These are phyloP conservation scores for Nyctanthes arbortristis DNA, from an alignment of 257 asterid genomes.

Conservation along the genomic window DNA sequence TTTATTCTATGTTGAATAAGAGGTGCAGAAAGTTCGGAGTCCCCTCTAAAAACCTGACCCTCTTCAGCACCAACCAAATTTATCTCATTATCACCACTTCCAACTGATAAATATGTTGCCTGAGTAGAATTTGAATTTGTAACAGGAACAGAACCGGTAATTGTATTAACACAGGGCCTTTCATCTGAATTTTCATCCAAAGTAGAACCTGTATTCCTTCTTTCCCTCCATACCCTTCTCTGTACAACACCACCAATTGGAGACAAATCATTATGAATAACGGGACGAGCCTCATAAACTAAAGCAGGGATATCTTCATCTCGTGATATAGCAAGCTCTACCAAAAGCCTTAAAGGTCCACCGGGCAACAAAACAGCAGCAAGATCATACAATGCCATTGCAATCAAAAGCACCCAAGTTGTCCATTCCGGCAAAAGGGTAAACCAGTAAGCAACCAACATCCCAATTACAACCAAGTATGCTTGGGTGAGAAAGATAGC, in stretches of 20 bases:
- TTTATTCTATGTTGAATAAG: conserved; percentile 61
- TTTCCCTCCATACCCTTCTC: conserved; percentile 86
- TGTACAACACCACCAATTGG: conserved; percentile 32
- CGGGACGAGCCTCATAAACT: conserved; percentile 93
- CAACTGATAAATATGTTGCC: background rate
- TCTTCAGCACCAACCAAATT: conserved; percentile 44
- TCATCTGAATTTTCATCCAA: conserved; percentile 26
- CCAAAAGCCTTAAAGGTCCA: conserved; percentile 91
- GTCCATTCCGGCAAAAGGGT: conserved; percentile 97
- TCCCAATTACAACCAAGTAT: conserved; percentile 81
- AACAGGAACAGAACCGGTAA: background rate
- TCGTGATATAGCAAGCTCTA: conserved; percentile 88
- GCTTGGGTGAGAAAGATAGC: conserved; percentile 72
- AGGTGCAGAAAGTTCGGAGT: conserved; percentile 75
- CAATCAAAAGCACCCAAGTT: conserved; percentile 90
- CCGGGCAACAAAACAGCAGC: conserved; percentile 97
- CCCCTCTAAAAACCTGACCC: conserved; percentile 36
- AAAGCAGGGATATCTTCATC: conserved; percentile 98
- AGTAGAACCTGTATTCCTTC: conserved; percentile 28
- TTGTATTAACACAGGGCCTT: conserved; percentile 19
- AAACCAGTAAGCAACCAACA: conserved; percentile 95
- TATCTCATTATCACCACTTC: conserved; percentile 36
- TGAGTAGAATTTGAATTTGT: conserved; percentile 16
- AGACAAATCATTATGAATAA: conserved; percentile 35
- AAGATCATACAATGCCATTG: conserved; percentile 94